A percentile compares a stretch with the other conserved stretches of the same genome.
Evolutionary conservation across 2,329 filamentous ascomycete species (phyloP).

Genomic region (Botrytis fragariae): DNA sequence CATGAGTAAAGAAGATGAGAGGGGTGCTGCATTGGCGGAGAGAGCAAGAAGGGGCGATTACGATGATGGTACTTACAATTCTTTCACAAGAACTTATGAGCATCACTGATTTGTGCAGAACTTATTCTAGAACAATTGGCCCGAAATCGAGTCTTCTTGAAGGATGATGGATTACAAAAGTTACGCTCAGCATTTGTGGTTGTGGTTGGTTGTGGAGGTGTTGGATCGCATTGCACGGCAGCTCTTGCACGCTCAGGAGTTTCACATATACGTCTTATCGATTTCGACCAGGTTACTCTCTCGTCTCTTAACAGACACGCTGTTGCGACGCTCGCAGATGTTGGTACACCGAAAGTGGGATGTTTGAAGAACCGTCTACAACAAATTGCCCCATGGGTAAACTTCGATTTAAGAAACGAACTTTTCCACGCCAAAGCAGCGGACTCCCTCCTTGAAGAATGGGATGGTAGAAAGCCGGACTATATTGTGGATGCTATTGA

Average conservation of each 20-base stretch:
- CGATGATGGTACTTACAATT: slow-evolving; percentile 47
- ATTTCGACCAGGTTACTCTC: slow-evolving; percentile 96
- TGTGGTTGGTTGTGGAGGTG: slow-evolving; percentile 89
- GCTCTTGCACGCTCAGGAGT: slow-evolving; percentile 87
- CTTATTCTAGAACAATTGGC: slow-evolving; percentile 93
- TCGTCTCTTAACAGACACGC: slow-evolving; percentile 95
- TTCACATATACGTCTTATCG: slow-evolving; percentile 80
- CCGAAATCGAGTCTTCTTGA: slow-evolving; percentile 88
- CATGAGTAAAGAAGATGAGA: slow-evolving; percentile 58
- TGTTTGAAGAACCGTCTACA: slow-evolving; percentile 77
- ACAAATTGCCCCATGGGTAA: slow-evolving; percentile 87
- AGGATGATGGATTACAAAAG: slow-evolving; percentile 73
- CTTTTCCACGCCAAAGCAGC: slow-evolving; percentile 73
- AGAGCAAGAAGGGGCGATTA: slow-evolving; percentile 63
- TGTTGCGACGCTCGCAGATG: slow-evolving; percentile 88
- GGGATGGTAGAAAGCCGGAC: slow-evolving; percentile 68
- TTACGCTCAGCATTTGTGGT: slow-evolving; percentile 81
- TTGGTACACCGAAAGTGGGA: slow-evolving; percentile 87
- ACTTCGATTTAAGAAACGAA: slow-evolving; percentile 82
- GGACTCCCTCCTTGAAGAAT: slow-evolving; percentile 62
- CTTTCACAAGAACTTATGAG: neutral
- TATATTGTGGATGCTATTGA: slow-evolving; percentile 98
- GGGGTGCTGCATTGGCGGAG: slow-evolving; percentile 56
- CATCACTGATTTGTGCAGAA: slow-evolving; percentile 48
- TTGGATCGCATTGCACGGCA: slow-evolving; percentile 87